phyloP scores from a whole-genome alignment of 352 stramenopile species.

The Globisporangium viniferum region DNA sequence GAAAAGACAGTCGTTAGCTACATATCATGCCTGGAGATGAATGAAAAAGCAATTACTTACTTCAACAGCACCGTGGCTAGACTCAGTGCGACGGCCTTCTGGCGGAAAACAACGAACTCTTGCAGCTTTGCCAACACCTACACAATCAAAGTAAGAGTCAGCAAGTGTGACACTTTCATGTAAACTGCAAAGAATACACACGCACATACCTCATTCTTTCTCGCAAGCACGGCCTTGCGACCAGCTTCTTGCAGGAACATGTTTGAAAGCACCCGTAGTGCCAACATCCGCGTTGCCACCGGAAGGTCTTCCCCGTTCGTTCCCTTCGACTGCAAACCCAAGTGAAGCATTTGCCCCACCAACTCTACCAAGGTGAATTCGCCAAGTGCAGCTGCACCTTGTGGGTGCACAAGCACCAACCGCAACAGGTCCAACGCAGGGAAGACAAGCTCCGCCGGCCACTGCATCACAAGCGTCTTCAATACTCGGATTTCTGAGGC shows the following conservation, averaged over 20 bases:
- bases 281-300: conserved; percentile 68
- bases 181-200: not conserved
- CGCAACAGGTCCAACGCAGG: conserved; percentile 91
- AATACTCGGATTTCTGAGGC: conserved; percentile 58
- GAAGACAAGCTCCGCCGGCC: conserved; percentile 81
- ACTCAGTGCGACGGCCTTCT: conserved; percentile 70
- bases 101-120: conserved; percentile 42
- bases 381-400: conserved; percentile 51
- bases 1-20: conserved; percentile 1
- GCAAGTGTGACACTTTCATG: not conserved
- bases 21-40: not conserved
- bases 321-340: conserved; percentile 31
- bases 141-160: conserved; percentile 4
- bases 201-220: conserved; percentile 45
- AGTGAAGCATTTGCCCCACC: conserved; percentile 31
- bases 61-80: conserved; percentile 72
- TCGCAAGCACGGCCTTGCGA: conserved; percentile 40
- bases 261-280: conserved; percentile 72
- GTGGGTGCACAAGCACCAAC: conserved; percentile 87
- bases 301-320: conserved; percentile 36
- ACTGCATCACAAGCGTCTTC: conserved; percentile 54
- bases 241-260: conserved; percentile 60
- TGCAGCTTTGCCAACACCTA: conserved; percentile 45
- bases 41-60: conserved; percentile 28
- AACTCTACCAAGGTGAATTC: conserved; percentile 32